phyloP scores from a whole-genome alignment of 2,329 filamentous ascomycete genomes.

The Bipolaris sorokiniana region DNA sequence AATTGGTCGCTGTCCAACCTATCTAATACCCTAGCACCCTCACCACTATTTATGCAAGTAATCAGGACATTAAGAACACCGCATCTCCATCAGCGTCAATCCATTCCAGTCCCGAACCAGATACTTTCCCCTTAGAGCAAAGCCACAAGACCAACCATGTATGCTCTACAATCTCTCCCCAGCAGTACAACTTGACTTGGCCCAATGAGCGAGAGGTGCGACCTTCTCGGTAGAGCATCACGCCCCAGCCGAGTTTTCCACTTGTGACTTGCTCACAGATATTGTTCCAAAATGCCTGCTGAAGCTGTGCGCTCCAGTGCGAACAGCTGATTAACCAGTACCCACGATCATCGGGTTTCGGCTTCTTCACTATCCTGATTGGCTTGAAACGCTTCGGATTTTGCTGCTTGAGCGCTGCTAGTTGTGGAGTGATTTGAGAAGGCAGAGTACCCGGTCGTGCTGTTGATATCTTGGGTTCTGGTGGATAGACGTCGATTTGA shows the following conservation, averaged over 20 bases:
- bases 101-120: slow-evolving; percentile 67
- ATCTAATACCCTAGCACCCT: not conserved
- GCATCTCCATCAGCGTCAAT: slow-evolving; percentile 65
- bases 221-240: slow-evolving; percentile 58
- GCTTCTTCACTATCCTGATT: slow-evolving; percentile 51
- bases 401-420: slow-evolving; percentile 36
- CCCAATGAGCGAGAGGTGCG: slow-evolving; percentile 34
- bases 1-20: not conserved
- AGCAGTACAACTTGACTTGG: slow-evolving; percentile 73
- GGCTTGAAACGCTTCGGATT: slow-evolving; percentile 45
- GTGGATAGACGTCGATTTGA: slow-evolving; percentile 33
- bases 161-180: slow-evolving; percentile 74
- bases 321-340: slow-evolving; percentile 73
- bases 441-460: slow-evolving; percentile 27
- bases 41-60: not conserved
- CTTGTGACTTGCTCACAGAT: slow-evolving; percentile 65
- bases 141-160: slow-evolving; percentile 77
- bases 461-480: slow-evolving; percentile 31
- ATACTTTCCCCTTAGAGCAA: slow-evolving; percentile 69
- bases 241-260: slow-evolving; percentile 70
- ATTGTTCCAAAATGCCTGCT: slow-evolving; percentile 66
- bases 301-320: slow-evolving; percentile 59
- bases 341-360: slow-evolving; percentile 72
- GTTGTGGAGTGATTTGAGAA: slow-evolving; percentile 36
- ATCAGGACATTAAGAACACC: slow-evolving; percentile 59